These are phyloP conservation scores for Ascochyta rabiei DNA, from an alignment of 2,329 filamentous ascomycete genomes.

Conservation along the genomic window DNA sequence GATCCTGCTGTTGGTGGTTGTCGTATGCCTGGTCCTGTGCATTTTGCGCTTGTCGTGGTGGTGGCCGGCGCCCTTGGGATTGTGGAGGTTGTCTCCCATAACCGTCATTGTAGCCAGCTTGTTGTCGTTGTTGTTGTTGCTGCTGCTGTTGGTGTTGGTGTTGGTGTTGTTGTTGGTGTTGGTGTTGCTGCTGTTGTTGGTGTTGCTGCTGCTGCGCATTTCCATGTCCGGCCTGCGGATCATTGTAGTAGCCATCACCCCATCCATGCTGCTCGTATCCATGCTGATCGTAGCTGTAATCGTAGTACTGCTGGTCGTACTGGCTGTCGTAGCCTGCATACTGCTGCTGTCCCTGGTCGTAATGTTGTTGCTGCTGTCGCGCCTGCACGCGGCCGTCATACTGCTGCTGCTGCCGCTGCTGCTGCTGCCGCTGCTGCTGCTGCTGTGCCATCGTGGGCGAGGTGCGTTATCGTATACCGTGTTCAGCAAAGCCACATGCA, in stretches of 20 bases:
- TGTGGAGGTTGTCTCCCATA: conserved; percentile 25
- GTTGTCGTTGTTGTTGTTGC: conserved; percentile 28
- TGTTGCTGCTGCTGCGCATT: conserved; percentile 24
- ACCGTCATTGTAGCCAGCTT: conserved; percentile 32
- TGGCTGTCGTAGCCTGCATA: conserved; percentile 38
- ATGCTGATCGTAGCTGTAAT: conserved; percentile 43
- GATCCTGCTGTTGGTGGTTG: conserved; percentile 35
- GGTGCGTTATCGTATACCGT: conserved; percentile 23
- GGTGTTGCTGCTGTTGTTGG: conserved; percentile 14
- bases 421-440: conserved; percentile 49
- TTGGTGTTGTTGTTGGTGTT: conserved; percentile 19
- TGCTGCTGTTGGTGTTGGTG: conserved; percentile 18
- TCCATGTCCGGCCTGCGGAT: conserved; percentile 36
- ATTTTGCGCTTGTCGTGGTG: conserved; percentile 31
- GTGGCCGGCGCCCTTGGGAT: conserved; percentile 22
- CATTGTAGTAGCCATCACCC: conserved; percentile 43
- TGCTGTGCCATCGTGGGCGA: conserved; percentile 49
- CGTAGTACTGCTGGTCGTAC: conserved; percentile 41
- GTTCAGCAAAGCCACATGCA: conserved; percentile 19
- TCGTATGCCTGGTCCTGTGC: conserved; percentile 36
- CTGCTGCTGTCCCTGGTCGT: conserved; percentile 28
- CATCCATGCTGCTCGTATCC: conserved; percentile 39
- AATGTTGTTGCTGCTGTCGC: conserved; percentile 34
- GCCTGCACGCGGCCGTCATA: conserved; percentile 43
- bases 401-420: conserved; percentile 49